phyloP scores from a whole-genome alignment of 164 flowering plant genomes.

The Stephania cephalantha region DNA sequence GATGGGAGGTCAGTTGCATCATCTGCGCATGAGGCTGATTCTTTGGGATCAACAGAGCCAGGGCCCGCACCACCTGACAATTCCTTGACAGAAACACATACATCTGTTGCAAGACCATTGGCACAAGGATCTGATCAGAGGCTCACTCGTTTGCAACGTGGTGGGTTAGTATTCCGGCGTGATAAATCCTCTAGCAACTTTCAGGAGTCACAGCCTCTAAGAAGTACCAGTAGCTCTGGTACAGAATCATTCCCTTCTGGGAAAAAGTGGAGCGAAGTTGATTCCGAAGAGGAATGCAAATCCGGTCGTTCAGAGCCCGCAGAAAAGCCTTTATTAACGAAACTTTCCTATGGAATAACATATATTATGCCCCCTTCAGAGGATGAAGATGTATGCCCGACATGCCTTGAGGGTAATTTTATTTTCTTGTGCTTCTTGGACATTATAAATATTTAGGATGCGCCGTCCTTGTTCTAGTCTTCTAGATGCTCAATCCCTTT shows the following conservation, averaged over 20 bases:
- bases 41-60: slow-evolving; percentile 31
- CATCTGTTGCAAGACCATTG: slow-evolving; percentile 25
- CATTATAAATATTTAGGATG: slow-evolving; percentile 4
- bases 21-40: slow-evolving; percentile 30
- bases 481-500: background rate
- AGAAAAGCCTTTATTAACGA: slow-evolving; percentile 30
- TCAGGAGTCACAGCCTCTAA: slow-evolving; percentile 49
- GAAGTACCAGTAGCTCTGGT: slow-evolving; percentile 25
- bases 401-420: slow-evolving; percentile 62
- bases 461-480: background rate
- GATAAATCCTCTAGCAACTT: slow-evolving; percentile 48
- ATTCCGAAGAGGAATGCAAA: slow-evolving; percentile 38
- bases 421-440: slow-evolving; percentile 3
- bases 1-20: slow-evolving; percentile 38
- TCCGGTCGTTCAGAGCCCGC: slow-evolving; percentile 31
- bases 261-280: slow-evolving; percentile 37
- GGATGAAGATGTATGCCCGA: slow-evolving; percentile 70
- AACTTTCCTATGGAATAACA: slow-evolving; percentile 28
- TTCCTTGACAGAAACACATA: slow-evolving; percentile 24
- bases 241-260: slow-evolving; percentile 28
- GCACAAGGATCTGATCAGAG: slow-evolving; percentile 49
- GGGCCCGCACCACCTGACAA: slow-evolving; percentile 27
- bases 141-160: slow-evolving; percentile 48
- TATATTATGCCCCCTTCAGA: slow-evolving; percentile 36
- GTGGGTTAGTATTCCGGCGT: slow-evolving; percentile 50